Conservation (phyloP, 2,329 filamentous ascomycete species). For the Colletotrichum theobromicola region DNA sequence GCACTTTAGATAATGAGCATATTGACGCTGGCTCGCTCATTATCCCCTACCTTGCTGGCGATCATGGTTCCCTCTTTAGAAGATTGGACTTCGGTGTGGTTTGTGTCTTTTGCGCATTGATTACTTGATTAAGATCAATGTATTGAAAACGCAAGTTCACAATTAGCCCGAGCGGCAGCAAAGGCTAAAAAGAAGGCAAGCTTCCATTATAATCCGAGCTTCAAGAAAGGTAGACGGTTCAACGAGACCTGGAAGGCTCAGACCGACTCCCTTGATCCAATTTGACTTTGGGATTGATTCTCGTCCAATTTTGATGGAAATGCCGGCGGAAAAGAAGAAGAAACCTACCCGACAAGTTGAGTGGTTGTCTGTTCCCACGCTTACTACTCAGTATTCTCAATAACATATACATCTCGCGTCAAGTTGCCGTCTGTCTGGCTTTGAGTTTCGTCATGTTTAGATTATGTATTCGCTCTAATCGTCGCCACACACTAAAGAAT, state of each 20-base stretch:
- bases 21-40: neutral
- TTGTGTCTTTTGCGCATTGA: neutral
- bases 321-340: neutral
- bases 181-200: neutral
- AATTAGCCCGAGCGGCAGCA: neutral
- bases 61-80: neutral
- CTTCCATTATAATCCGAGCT: no score
- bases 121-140: rapidly evolving
- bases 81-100: neutral
- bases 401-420: rapidly evolving
- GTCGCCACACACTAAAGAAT: neutral
- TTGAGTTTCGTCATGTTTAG: neutral
- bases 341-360: neutral
- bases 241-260: no score
- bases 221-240: no score
- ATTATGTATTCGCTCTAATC: neutral
- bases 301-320: neutral
- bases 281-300: no score
- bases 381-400: neutral
- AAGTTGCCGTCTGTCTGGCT: neutral
- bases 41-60: neutral
- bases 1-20: neutral
- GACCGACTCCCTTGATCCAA: no score
- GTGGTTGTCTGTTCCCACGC: neutral
- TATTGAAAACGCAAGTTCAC: rapidly evolving